Base-by-base conservation (phyloP, 306 rosid genomes). In the Morella rubra region DNA sequence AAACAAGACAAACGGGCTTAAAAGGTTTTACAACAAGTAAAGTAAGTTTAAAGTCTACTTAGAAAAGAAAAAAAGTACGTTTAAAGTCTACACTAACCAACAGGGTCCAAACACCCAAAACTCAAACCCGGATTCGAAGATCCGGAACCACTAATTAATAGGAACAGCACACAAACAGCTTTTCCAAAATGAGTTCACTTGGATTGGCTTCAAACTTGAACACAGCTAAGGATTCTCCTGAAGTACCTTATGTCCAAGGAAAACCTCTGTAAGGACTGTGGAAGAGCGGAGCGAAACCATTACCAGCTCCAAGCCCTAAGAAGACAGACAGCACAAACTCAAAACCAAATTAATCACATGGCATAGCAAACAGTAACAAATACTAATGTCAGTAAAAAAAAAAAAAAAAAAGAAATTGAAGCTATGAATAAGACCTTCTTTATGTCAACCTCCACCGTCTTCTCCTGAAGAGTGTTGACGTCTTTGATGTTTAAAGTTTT, bases 251-350 rank as follows among this genome's bases (percentile, higher is more conserved):
- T 64, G 37, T 22, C 69, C 69, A 64, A 65, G 70, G 49, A 65
- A 65, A 65, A 65, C 70, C 8, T 65, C 70, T 65, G 49, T 65
- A 18, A 65, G 70, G 20, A 65, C 70, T 16, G 70, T 18, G 49
- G 49, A 3, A 15, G 47, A 65, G 22, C 10, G 6, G 20, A 41
- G 32, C 4, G 70, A 65, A 16, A 41, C 49, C 70, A 3, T 65
- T 41, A 41, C 13, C 69, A 65, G 24, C 70, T 65, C 70, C 15
- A 65, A 32, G 14, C 70, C 70, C 70, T 65, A n/a, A 60, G 46
- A 64, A 37, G 12, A 8, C 24, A 40, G 2, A 4, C 51, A 47
- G 4, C 51, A 16, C 70, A 65, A 1, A 24, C 16, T 60, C 19
- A 13, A 27, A 60, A 60, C 15, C 44, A 27, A 6, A 60, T 27